phyloP scores from a whole-genome alignment of 139 green algal genomes.

The Pleodorina starrii region DNA sequence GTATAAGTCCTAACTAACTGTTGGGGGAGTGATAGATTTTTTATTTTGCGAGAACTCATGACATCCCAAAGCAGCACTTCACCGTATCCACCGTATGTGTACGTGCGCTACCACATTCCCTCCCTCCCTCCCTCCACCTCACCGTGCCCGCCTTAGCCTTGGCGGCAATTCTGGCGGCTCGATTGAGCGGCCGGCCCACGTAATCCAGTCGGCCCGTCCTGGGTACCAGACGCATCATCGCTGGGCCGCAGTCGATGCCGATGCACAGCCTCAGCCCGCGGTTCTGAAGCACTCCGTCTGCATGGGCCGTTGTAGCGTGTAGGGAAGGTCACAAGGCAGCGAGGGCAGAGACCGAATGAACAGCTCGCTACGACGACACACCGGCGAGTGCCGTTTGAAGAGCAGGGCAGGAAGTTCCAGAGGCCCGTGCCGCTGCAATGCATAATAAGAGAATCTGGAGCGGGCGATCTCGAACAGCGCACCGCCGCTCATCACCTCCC shows the following conservation, averaged over 20 bases:
- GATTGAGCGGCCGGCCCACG: constrained; percentile 16
- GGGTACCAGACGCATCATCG: background rate
- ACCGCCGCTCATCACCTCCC: background rate
- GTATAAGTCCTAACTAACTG: background rate
- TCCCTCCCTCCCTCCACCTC: background rate
- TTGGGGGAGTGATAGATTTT: background rate
- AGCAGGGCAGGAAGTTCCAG: too few relatives aligned
- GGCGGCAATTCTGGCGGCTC: constrained; percentile 7
- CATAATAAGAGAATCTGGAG: too few relatives aligned
- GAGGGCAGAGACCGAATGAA: too few relatives aligned
- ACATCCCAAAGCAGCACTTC: background rate
- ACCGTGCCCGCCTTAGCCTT: constrained; percentile 25
- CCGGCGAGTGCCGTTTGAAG: too few relatives aligned
- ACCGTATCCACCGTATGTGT: background rate
- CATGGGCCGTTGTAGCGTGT: too few relatives aligned
- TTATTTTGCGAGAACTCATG: background rate
- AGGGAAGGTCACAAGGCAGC: too few relatives aligned
- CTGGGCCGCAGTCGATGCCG: constrained; percentile 5
- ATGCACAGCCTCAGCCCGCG: constrained; percentile 26
- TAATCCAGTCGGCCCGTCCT: constrained; percentile 22
- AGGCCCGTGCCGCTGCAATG: too few relatives aligned
- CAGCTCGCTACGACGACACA: too few relatives aligned
- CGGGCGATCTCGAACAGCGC: too few relatives aligned
- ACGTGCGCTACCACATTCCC: background rate
- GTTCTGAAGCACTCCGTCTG: constrained; percentile 7